Evolutionary conservation across 176 grass and related monocot species (phyloP).

Genomic region (Musa troglodytarum): DNA sequence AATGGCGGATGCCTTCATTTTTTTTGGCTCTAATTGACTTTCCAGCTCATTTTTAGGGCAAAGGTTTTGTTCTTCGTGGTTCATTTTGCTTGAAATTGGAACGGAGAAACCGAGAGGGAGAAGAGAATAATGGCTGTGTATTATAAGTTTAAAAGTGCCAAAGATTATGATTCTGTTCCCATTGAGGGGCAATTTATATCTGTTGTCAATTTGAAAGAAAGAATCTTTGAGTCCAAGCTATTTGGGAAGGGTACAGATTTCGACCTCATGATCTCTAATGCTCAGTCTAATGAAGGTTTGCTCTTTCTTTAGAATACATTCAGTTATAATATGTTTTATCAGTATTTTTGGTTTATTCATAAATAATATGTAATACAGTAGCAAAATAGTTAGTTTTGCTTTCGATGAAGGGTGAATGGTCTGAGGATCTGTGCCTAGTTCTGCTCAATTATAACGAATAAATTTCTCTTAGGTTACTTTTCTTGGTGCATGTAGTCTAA

Average conservation of each 20-base stretch:
- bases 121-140: constrained; percentile 95
- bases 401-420: neutral
- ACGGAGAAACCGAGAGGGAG: constrained; percentile 37
- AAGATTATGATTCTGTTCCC: constrained; percentile 82
- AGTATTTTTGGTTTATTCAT: neutral
- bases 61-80: neutral
- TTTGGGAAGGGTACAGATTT: constrained; percentile 95
- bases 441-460: neutral
- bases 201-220: constrained; percentile 83
- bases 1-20: neutral
- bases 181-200: constrained; percentile 98
- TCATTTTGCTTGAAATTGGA: constrained; percentile 11
- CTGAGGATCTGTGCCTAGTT: neutral
- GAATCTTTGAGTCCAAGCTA: constrained; percentile 91
- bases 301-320: constrained; percentile 46
- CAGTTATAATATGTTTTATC: neutral
- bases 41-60: neutral
- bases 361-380: neutral
- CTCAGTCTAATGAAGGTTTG: constrained; percentile 88
- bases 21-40: neutral
- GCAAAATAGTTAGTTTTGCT: neutral
- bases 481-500: constrained; percentile 11
- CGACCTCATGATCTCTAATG: constrained; percentile 94
- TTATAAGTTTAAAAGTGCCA: constrained; percentile 99
- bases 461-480: constrained; percentile 1